phyloP scores from a whole-genome alignment of 768 basidiomycete genomes.

The Psilocybe cyanescens region DNA sequence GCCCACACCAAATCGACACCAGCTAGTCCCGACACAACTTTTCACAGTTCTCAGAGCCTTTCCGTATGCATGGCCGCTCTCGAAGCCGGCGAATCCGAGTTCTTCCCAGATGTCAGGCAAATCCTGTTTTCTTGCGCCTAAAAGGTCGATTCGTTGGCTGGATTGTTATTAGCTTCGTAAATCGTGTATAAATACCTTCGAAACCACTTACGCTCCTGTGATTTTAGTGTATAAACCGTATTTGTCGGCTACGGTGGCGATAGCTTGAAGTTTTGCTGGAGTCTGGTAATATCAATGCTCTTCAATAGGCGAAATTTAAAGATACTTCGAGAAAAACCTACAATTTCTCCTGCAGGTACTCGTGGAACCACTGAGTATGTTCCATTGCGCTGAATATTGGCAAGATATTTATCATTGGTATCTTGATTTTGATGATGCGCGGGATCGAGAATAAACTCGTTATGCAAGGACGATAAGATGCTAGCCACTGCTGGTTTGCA shows the following conservation, averaged over 20 bases:
- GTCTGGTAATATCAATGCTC: conserved; percentile 31
- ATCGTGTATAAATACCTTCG: too few species aligned
- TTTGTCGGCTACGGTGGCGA: conserved; percentile 70
- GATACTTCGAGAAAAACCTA: neutral
- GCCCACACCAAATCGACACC: conserved; percentile 75
- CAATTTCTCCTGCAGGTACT: conserved; percentile 68
- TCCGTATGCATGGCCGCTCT: conserved; percentile 79
- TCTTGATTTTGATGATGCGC: conserved; percentile 72
- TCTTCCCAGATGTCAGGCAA: conserved; percentile 71
- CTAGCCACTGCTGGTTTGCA: conserved; percentile 74
- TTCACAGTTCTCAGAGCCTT: conserved; percentile 75
- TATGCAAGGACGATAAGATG: conserved; percentile 51
- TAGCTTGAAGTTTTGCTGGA: conserved; percentile 65
- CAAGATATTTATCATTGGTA: conserved; percentile 72
- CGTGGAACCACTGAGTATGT: conserved; percentile 77
- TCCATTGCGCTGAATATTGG: conserved; percentile 74
- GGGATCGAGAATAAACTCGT: conserved; percentile 67
- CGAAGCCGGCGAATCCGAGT: conserved; percentile 67
- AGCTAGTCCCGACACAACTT: conserved; percentile 70
- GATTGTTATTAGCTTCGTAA: conserved; percentile 23
- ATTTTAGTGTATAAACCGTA: conserved; percentile 67
- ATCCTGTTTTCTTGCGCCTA: conserved; percentile 72
- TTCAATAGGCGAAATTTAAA: neutral
- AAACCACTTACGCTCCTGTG: conserved; percentile 18
- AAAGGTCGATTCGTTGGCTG: conserved; percentile 70